These are phyloP conservation scores for Prunus mume DNA, from an alignment of 306 rosid species.

Conservation along the genomic window DNA sequence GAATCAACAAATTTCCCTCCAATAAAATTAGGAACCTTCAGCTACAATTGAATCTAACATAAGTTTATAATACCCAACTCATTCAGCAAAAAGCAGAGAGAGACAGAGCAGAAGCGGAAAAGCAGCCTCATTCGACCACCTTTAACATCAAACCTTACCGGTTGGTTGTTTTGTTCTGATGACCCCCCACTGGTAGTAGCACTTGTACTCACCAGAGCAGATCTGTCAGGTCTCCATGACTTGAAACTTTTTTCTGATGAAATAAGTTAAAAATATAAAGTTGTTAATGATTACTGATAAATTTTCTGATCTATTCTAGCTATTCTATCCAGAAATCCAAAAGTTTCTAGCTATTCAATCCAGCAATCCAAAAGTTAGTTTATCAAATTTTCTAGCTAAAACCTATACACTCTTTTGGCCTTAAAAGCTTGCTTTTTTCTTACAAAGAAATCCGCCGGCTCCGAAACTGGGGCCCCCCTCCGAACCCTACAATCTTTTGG, in stretches of 20 bases:
- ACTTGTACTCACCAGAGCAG: conserved; percentile 31
- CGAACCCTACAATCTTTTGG: neutral
- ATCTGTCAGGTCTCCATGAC: conserved; percentile 61
- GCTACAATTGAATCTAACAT: conserved; percentile 41
- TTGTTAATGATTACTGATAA: neutral
- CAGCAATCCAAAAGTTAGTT: neutral
- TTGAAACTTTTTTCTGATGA: conserved; percentile 56
- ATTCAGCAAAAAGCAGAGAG: conserved; percentile 9
- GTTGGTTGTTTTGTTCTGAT: conserved; percentile 39
- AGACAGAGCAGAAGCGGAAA: conserved; percentile 5
- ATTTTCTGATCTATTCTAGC: neutral
- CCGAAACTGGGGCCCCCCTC: neutral
- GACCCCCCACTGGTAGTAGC: conserved; percentile 26
- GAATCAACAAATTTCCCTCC: conserved; percentile 63
- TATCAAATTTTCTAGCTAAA: neutral
- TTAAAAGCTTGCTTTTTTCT: neutral
- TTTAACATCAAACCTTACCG: conserved; percentile 40
- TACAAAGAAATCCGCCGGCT: neutral
- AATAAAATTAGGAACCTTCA: conserved; percentile 69
- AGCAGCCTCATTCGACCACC: conserved; percentile 12
- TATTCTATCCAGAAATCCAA: neutral
- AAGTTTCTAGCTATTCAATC: neutral
- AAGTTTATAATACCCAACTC: conserved; percentile 20
- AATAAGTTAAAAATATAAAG: neutral
- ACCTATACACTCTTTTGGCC: neutral